Evolutionary conservation across 257 asterid species (phyloP), one percentile per base, ranked within the genome.

Genomic region (Nyctanthes arbortristis): DNA sequence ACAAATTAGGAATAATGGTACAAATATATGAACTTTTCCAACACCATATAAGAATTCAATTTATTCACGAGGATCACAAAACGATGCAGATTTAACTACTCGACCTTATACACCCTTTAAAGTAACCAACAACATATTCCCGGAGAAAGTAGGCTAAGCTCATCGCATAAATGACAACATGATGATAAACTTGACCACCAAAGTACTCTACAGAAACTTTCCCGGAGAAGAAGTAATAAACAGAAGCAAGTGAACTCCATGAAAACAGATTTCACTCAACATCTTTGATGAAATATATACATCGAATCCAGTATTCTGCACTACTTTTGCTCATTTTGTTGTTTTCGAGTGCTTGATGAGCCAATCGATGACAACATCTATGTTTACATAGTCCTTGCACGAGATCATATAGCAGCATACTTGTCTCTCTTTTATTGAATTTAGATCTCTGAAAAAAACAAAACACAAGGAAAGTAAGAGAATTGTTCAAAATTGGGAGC

Each of bases 351-450:
- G 49, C 16, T 39, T 39, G 49, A 39, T 39, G 14, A 91, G 95
- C 96, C 96, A 91, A 79, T 91, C 91, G n/a, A 91, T 87, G 75
- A 91, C 96, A 2, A 73, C 78, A 61, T 91, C 96, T 31, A 91
- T 89, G 80, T 91, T 91, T 65, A 87, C 80, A 3, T 89, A 79
- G 5, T 91, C 97, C 87, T 88, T 92, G 86, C 98, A 92, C 9
- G 98, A 92, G 70, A 90, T 88, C 98, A 92, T 92, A 35, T 90
- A 90, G 84, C 98, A 87, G 87, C 97, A 88, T 28, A 92, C 96
- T 84, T 92, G 97, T 75, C 97, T 85, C 55, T 88, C 95, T 2
- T 84, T 34, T 36, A 87, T 70, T 5, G 91, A 79, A 33, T 74
- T 86, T 14, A 87, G 82, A 73, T 81, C 90, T 75, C 97, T 91